phyloP scores from a whole-genome alignment of 2,329 filamentous ascomycete genomes.

The Penicillium digitatum region DNA sequence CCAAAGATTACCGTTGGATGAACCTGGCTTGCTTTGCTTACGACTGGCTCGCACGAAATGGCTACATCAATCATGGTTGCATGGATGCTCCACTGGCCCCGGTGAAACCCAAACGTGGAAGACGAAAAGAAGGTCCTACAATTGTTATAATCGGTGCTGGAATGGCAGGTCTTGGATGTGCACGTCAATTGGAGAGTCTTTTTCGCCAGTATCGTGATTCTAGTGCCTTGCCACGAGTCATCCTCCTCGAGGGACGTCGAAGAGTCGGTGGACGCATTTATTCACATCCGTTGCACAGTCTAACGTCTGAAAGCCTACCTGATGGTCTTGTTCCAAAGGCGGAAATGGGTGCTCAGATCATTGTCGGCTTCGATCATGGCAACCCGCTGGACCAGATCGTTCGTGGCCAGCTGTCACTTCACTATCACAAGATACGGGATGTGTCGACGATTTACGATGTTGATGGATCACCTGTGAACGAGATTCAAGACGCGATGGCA shows the following conservation, averaged over 20 bases:
- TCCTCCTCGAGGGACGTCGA: conserved; percentile 80
- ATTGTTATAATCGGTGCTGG: conserved; percentile 87
- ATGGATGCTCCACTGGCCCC: conserved; percentile 60
- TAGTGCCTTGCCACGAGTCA: conserved; percentile 64
- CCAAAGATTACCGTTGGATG: conserved; percentile 83
- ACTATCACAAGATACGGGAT: conserved; percentile 75
- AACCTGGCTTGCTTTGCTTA: conserved; percentile 83
- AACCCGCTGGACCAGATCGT: conserved; percentile 91
- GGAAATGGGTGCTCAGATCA: conserved; percentile 97
- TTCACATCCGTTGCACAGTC: conserved; percentile 66
- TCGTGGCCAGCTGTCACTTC: conserved; percentile 80
- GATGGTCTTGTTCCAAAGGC: conserved; percentile 67
- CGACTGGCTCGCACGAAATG: conserved; percentile 83
- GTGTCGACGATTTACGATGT: conserved; percentile 83
- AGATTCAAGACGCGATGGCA: conserved; percentile 71
- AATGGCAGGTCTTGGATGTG: conserved; percentile 89
- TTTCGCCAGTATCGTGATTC: conserved; percentile 73
- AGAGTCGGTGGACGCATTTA: conserved; percentile 91
- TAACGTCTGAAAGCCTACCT: conserved; percentile 52
- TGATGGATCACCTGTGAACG: conserved; percentile 62
- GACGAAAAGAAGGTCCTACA: conserved; percentile 58
- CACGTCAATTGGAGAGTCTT: conserved; percentile 82
- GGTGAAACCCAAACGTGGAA: conserved; percentile 38
- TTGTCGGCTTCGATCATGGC: conserved; percentile 92
- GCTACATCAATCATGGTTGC: conserved; percentile 97